A percentile compares a stretch with the other conserved stretches of the same genome.
These are phyloP conservation scores for Trypanosoma lewisi DNA, from an alignment of 208 protist genomes.

Conservation along the genomic window DNA sequence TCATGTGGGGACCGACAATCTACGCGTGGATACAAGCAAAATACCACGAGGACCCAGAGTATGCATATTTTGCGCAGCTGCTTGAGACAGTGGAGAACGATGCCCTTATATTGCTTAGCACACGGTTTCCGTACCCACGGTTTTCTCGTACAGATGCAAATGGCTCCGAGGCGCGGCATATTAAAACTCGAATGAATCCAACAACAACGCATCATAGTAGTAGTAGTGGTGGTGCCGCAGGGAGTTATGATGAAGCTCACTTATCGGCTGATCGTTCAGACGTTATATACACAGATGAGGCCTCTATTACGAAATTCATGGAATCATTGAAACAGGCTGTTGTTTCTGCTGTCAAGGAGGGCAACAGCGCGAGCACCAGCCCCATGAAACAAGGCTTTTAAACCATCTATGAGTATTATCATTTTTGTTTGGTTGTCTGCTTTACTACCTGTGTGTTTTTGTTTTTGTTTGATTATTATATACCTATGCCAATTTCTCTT, in stretches of 20 bases:
- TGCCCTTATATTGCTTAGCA: constrained; percentile 44
- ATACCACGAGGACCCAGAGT: constrained; percentile 90
- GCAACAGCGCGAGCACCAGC: neutral
- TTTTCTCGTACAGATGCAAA: constrained; percentile 87
- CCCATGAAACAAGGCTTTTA: neutral
- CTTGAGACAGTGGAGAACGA: constrained; percentile 70
- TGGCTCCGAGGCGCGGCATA: constrained; percentile 79
- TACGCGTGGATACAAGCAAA: constrained; percentile 93
- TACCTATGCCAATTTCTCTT: no score
- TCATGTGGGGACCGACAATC: constrained; percentile 96
- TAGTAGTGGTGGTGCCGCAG: constrained; percentile 7
- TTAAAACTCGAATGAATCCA: constrained; percentile 88
- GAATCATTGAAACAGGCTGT: constrained; percentile 72
- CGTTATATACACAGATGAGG: constrained; percentile 85
- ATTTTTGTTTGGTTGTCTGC: no score
- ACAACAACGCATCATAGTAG: constrained; percentile 58
- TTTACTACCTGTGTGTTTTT: no score
- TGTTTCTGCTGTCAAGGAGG: constrained; percentile 24
- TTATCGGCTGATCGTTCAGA: constrained; percentile 36
- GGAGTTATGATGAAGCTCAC: constrained; percentile 8
- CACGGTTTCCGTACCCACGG: constrained; percentile 79
- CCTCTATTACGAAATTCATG: constrained; percentile 79
- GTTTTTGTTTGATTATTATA: no score
- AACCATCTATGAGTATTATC: neutral
- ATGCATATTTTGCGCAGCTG: constrained; percentile 72